phyloP scores from a whole-genome alignment of 345 rosid species.

The Dovyalis caffra region DNA sequence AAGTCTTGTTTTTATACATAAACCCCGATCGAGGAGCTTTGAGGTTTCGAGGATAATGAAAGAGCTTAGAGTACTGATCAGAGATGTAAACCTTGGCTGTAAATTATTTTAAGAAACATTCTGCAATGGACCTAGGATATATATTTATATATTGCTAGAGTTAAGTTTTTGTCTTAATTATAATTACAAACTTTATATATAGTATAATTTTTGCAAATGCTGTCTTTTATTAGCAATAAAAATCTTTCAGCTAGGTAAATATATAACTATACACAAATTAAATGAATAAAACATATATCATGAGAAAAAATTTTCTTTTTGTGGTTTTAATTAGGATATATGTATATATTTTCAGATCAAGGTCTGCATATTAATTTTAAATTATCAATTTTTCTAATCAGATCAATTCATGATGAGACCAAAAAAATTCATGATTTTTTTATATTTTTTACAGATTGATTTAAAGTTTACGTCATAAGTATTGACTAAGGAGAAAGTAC shows the following conservation, averaged over 20 bases:
- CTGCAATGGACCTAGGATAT: background rate
- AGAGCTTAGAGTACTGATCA: constrained; percentile 13
- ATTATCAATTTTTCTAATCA: no score
- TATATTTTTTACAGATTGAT: no score
- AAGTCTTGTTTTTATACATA: constrained; percentile 9
- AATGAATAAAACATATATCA: background rate
- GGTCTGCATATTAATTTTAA: no score
- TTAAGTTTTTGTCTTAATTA: background rate
- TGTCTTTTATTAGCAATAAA: background rate
- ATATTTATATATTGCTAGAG: background rate
- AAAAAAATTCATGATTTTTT: no score
- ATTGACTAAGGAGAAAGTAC: no score
- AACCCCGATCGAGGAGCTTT: constrained; percentile 5
- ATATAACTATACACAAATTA: background rate
- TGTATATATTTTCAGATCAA: no score
- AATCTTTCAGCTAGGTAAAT: background rate
- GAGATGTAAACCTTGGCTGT: constrained; percentile 1
- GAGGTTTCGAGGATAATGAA: background rate
- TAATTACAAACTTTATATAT: background rate
- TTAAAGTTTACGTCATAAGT: no score
- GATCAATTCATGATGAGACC: no score
- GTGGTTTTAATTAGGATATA: no score
- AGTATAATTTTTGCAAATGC: background rate
- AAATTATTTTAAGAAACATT: background rate
- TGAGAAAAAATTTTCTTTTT: no score